Percentiles rank a stretch among this genome's conserved stretches.
These are phyloP conservation scores for Oryza coarctata DNA, from an alignment of 176 grass and related monocot genomes.

Conservation along the genomic window DNA sequence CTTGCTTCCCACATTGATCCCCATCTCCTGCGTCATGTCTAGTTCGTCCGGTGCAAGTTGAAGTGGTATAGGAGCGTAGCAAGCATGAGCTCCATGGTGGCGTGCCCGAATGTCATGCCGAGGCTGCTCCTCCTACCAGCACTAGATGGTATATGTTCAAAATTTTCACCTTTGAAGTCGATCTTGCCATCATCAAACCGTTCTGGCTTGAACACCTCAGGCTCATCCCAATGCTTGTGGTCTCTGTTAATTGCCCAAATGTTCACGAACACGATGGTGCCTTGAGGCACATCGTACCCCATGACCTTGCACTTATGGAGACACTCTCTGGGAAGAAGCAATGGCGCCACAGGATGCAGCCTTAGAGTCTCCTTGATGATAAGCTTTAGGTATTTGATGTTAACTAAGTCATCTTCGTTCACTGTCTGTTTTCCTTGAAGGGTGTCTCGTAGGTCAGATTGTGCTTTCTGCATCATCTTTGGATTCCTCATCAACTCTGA, in stretches of 20 bases:
- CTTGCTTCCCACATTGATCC: slow-evolving; percentile 10
- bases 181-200: slow-evolving; percentile 5
- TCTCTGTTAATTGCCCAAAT: slow-evolving; percentile 45
- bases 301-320: slow-evolving; percentile 19
- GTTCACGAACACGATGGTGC: slow-evolving; percentile 35
- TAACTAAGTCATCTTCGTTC: slow-evolving; percentile 23
- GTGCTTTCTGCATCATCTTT: slow-evolving; percentile 22
- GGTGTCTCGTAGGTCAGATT: slow-evolving; percentile 13
- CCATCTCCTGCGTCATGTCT: slow-evolving; percentile 28
- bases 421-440: slow-evolving; percentile 2
- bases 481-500: slow-evolving; percentile 37
- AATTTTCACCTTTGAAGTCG: slow-evolving; percentile 31
- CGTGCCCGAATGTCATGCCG: slow-evolving; percentile 16
- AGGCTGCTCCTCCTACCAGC: slow-evolving; percentile 45
- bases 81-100: slow-evolving; percentile 23
- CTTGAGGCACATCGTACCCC: slow-evolving; percentile 33
- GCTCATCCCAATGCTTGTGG: slow-evolving; percentile 25
- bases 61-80: slow-evolving; percentile 40
- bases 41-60: slow-evolving; percentile 21
- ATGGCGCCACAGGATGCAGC: slow-evolving; percentile 33
- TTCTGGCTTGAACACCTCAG: slow-evolving; percentile 34
- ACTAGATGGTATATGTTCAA: slow-evolving; percentile 42
- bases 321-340: slow-evolving; percentile 34
- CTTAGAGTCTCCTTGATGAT: slow-evolving; percentile 51
- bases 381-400: slow-evolving; percentile 40